Evolutionary conservation across 2,329 filamentous ascomycete genomes (phyloP), one percentile per base, ranked within the genome.

Genomic region (Colletotrichum truncatum): DNA sequence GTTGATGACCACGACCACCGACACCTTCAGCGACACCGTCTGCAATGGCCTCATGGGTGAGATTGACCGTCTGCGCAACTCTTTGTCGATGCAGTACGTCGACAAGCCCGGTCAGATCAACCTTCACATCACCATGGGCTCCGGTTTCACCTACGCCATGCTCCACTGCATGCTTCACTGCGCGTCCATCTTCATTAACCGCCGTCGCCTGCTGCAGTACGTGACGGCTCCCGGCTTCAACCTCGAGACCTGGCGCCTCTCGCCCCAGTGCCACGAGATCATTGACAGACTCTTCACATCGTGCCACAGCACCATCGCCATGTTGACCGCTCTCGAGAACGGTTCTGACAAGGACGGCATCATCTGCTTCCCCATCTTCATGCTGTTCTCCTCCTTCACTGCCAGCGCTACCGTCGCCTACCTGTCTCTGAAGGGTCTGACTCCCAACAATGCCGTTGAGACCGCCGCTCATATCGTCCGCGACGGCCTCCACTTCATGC

Each of bases 81-180:
- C 83, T 2, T 75, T 89, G 45, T 86, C 87, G 1, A 83, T 86
- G 78, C 86, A 88, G 73, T 88, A 87, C 61, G 80, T 86, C 67
- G 87, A 89, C 71, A 88, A 89, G 75, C 84, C 85, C 0, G 85
- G 84, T 38, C 86, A 89, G 75, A 86, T 89, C 72, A 86, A 84
- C 70, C 78, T 88, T 5, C 87, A 89, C 74, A 87, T 89, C 72
- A 88, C 87, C 18, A 89, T 89, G 87, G 87, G 87, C 34, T 88
- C 86, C 45, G 87, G 87, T 59, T 87, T 85, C 70, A 88, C 85
- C 0, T 89, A 87, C 72, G 86, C 87, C 67, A 87, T 89, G 84
- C 81, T 89, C 53, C 87, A 89, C 74, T 87, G 84, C 61, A 81
- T 89, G 21, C 79, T 89, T 18, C 86, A 89, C 72, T 88, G 85